phyloP scores from a whole-genome alignment of 352 stramenopile genomes.

The Peronosclerospora sorghi region DNA sequence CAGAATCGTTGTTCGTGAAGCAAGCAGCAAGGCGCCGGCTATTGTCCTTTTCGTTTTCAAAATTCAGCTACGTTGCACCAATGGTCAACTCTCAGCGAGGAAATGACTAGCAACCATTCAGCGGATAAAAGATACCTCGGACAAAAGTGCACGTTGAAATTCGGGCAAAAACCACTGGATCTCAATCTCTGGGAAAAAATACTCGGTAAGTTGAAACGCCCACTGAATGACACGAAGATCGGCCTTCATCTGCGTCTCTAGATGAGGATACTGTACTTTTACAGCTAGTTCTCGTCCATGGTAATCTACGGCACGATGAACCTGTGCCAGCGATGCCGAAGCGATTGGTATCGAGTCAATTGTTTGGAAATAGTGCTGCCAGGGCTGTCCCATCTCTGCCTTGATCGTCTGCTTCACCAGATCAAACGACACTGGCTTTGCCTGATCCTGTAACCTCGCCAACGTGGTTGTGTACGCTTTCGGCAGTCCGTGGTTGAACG shows the following conservation, averaged over 20 bases:
- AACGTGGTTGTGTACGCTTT: slow-evolving; percentile 90
- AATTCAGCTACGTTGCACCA: slow-evolving; percentile 49
- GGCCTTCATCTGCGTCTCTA: slow-evolving; percentile 66
- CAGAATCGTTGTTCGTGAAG: slow-evolving; percentile 41
- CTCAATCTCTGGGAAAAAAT: slow-evolving; percentile 87
- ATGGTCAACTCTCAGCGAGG: neutral
- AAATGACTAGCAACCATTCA: neutral
- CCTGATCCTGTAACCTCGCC: slow-evolving; percentile 86
- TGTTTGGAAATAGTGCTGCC: slow-evolving; percentile 79
- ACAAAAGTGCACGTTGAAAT: slow-evolving; percentile 72
- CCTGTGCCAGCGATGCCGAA: slow-evolving; percentile 92
- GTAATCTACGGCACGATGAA: slow-evolving; percentile 87
- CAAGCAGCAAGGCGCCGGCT: slow-evolving; percentile 48
- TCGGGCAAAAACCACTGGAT: slow-evolving; percentile 93
- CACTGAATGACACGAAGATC: slow-evolving; percentile 69
- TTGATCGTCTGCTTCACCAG: slow-evolving; percentile 39
- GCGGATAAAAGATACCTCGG: slow-evolving; percentile 33
- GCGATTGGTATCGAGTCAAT: slow-evolving; percentile 92
- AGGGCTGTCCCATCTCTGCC: slow-evolving; percentile 45
- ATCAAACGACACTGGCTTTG: slow-evolving; percentile 59
- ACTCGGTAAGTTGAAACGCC: slow-evolving; percentile 49
- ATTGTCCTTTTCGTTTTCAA: slow-evolving; percentile 78
- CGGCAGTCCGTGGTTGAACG: slow-evolving; percentile 93
- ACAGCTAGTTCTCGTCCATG: slow-evolving; percentile 87
- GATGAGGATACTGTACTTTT: slow-evolving; percentile 91